Evolutionary conservation across 176 grass and related monocot species (phyloP), one percentile per base, ranked within the genome.

Genomic region (Echinochloa phyllopogon): DNA sequence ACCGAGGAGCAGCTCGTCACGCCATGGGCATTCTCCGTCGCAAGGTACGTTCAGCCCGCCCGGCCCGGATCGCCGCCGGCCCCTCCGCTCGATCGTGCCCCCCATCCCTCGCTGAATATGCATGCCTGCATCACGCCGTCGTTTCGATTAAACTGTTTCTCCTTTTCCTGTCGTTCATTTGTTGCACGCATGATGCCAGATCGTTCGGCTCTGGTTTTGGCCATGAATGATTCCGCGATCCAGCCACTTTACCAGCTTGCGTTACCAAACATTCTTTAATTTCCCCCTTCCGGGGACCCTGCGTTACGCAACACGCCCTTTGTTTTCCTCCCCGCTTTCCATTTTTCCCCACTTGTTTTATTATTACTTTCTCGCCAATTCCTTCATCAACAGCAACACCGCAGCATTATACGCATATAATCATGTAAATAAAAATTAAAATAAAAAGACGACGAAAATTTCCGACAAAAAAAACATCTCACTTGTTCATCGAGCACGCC

Each of bases 1-100:
- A 92, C 91, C 41, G 93, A 95, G 91, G 91, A 98, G 40, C 93
- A 98, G 81, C 83, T 89, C 66, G 41, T 98, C 80, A 98, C 96
- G 48, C 96, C 96, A 0, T 98, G 96, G 96, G 56, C 87, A 21
- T 65, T 95, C 86, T 95, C 96, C 88, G 96, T 98, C 64, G 93
- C 96, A 16, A 98, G 96, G 96, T 98, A 0, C 14, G 14, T 15
- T n/a, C n/a, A n/a, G n/a, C n/a, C n/a, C n/a, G n/a, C n/a, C n/a
- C n/a, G n/a, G n/a, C n/a, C n/a, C n/a, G n/a, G n/a, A n/a, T n/a
- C n/a, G n/a, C n/a, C n/a, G n/a, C n/a, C n/a, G n/a, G n/a, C n/a
- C n/a, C n/a, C n/a, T n/a, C n/a, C n/a, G n/a, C n/a, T n/a, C n/a
- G n/a, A n/a, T n/a, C n/a, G n/a, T n/a, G n/a, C n/a, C n/a, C n/a